Evolutionary conservation across 352 stramenopile species (phyloP).

Genomic region (Globisporangium uncinulatum): DNA sequence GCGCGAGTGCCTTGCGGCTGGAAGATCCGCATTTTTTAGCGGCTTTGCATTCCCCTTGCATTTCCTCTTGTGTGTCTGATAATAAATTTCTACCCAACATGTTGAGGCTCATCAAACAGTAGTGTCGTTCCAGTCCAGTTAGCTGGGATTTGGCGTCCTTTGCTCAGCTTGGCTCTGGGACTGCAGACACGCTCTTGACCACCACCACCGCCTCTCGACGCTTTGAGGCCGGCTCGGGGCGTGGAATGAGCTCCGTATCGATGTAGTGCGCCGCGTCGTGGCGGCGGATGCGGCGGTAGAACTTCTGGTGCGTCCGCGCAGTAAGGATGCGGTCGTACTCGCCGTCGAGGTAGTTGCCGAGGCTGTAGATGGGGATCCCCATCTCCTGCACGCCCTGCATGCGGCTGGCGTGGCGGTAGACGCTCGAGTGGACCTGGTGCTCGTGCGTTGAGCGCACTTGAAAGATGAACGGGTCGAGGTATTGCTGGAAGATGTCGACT

Average conservation of each 20-base stretch:
- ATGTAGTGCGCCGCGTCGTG: constrained; percentile 54
- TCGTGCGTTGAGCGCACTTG: constrained; percentile 45
- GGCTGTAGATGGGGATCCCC: constrained; percentile 72
- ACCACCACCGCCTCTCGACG: background rate
- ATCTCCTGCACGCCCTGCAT: constrained; percentile 66
- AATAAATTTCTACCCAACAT: constrained; percentile 39
- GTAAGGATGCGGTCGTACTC: constrained; percentile 48
- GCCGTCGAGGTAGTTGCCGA: constrained; percentile 40
- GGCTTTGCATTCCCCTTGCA: constrained; percentile 33
- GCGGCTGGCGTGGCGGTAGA: constrained; percentile 64
- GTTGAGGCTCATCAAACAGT: too few species aligned
- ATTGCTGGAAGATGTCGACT: constrained; percentile 76
- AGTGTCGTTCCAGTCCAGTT: too few species aligned
- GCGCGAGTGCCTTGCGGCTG: constrained; percentile 19
- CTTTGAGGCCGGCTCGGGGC: constrained; percentile 7
- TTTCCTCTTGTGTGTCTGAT: constrained; percentile 58
- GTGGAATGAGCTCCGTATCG: constrained; percentile 53
- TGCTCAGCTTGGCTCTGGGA: background rate
- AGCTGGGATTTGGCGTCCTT: too few species aligned
- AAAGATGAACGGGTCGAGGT: constrained; percentile 62
- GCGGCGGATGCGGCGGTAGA: constrained; percentile 46
- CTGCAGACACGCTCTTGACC: background rate
- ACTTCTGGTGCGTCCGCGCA: constrained; percentile 30
- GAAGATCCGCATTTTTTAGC: constrained; percentile 19
- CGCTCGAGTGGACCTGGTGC: constrained; percentile 54